phyloP scores from a whole-genome alignment of 116 monocot species.

The Iris pallida region DNA sequence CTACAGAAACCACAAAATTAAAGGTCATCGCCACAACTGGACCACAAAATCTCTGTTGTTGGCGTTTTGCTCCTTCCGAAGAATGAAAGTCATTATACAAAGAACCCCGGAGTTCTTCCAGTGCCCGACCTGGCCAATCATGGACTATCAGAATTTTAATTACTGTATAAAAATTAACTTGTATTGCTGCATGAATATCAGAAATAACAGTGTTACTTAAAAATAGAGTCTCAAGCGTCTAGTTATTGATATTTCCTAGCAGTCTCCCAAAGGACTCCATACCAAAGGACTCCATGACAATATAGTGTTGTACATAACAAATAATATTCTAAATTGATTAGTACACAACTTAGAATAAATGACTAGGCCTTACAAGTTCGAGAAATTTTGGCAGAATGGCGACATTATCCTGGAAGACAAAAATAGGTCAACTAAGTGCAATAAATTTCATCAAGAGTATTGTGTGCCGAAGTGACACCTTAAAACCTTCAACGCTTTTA shows the following conservation, averaged over 20 bases:
- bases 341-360: background rate
- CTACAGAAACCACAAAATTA: conserved; percentile 81
- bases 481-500: background rate
- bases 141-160: background rate
- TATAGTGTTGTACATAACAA: background rate
- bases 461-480: background rate
- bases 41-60: conserved; percentile 77
- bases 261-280: background rate
- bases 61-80: conserved; percentile 84
- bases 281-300: background rate
- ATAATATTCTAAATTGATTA: background rate
- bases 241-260: background rate
- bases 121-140: conserved; percentile 48
- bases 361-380: background rate
- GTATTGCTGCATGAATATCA: background rate
- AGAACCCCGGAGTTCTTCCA: conserved; percentile 65
- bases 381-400: background rate
- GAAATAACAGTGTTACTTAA: background rate
- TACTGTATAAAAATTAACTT: background rate
- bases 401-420: background rate
- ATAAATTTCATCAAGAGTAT: background rate
- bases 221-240: background rate
- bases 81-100: conserved; percentile 77
- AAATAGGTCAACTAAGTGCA: background rate
- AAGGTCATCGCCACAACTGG: conserved; percentile 73